Evolutionary conservation across 768 basidiomycete species (phyloP), one percentile per base, ranked within the genome.

Genomic region (Suillus ampliporus): DNA sequence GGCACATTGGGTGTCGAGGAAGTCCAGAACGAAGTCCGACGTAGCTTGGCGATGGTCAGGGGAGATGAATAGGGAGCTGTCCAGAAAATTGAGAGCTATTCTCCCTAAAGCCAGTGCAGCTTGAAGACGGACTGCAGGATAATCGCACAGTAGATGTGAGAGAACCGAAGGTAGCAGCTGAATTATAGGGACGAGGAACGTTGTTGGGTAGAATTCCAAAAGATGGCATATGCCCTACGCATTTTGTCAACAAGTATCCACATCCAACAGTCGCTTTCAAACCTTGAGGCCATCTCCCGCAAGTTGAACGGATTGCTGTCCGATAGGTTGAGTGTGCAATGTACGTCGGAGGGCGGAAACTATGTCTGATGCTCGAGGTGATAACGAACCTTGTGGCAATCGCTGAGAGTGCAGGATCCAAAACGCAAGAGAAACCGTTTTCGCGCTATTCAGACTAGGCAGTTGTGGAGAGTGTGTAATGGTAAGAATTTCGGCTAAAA

Each of bases 391-490:
- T 4, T 61, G n/a, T 3, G 86, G 83, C 10, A 89, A 75, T 50
- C 75, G 77, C 64, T 88, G 84, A 35, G 72, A 76, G 63, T 80
- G 78, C 48, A 91, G 72, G 21, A 80, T 78, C 80, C 82, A 87
- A 21, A 84, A 65, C 23, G 83, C 79, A 31, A 87, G 73, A 11
- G 79, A 77, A 62, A 77, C 75, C 9, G 80, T 82, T 68, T 86
- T 86, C 15, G 72, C 67, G 19, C 78, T 72, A 58, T 80, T 80
- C 4, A 78, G 75, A 5, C 76, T 72, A 0, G 82, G 77, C 2
- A 84, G 63, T 11, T 58, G 65, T 4, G 65, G 66, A 2, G 78
- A 68, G 21, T 71, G 72, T 28, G 80, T 77, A 26, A 89, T 74
- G 4, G 69, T 74, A 11, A 89, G 71, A 31, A 85, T 64, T 47